A percentile compares a stretch with the other conserved stretches of the same genome.
phyloP scores from a whole-genome alignment of 129 eudicot species.

The Ambrosia artemisiifolia region DNA sequence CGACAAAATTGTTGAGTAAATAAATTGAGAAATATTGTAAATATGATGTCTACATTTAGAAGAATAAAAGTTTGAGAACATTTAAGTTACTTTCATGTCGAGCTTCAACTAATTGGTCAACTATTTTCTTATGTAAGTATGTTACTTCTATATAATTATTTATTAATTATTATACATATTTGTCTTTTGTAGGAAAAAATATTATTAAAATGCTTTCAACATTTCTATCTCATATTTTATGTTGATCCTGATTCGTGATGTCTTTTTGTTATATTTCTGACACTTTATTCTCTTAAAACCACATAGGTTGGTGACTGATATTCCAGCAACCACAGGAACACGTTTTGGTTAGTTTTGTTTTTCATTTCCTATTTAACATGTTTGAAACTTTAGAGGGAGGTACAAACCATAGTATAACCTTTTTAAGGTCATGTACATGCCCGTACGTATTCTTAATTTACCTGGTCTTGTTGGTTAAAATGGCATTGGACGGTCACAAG shows the following conservation, averaged over 20 bases:
- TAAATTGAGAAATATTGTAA: no score
- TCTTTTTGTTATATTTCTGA: slow-evolving; percentile 7
- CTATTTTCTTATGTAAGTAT: not conserved
- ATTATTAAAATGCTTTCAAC: not conserved
- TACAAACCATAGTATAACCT: no score
- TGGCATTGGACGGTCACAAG: no score
- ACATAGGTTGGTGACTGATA: slow-evolving; percentile 76
- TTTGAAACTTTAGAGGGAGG: no score
- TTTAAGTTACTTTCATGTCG: slow-evolving; percentile 6
- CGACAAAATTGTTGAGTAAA: no score
- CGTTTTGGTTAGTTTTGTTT: slow-evolving; percentile 50
- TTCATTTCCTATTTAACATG: not conserved
- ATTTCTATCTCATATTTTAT: not conserved
- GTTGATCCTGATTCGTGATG: not conserved
- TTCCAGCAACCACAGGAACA: slow-evolving; percentile 80
- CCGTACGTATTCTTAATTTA: no score
- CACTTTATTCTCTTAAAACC: slow-evolving; percentile 16
- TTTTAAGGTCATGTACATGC: no score
- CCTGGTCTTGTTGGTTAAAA: no score
- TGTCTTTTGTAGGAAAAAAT: not conserved
- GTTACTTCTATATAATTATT: no score
- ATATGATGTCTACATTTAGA: no score
- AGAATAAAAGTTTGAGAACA: not conserved
- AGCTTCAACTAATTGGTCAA: not conserved
- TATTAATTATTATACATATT: no score